Evolutionary conservation across 2,329 filamentous ascomycete genomes (phyloP), one percentile per base, ranked within the genome.

Genomic region (Alternaria rosae): DNA sequence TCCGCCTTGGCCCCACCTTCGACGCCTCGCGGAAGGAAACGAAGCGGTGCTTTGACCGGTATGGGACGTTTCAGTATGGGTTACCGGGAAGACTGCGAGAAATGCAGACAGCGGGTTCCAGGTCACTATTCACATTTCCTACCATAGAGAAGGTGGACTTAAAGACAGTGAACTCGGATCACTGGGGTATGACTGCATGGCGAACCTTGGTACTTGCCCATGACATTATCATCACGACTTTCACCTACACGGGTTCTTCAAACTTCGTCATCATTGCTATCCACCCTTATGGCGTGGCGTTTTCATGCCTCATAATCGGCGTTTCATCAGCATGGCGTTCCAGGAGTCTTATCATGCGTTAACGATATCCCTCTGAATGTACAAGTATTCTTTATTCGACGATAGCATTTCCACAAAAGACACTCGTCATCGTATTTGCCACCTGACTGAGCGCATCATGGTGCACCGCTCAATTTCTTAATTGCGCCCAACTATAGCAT

Each of bases 51-150:
- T 15, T 65, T 80, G 44, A 77, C 73, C 8, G 74, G 74, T 11
- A 76, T 78, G 57, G 79, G 76, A 23, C 73, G 80, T 41, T 80
- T 83, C 59, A 80, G 79, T 62, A 83, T 85, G 79, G 83, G 83
- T 13, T 85, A 81, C 64, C 73, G 82, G 26, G 79, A 82, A 11
- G 83, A 85, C 63, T 85, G 83, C 66, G 81, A 84, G 48, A 85
- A 84, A 70, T 85, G 83, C 66, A 74, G 77, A 56, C 72, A 77
- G 62, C 72, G 78, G 56, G 80, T 85, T n/a, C 83, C 82, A 2
- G 83, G 83, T 1, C 83, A 85, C 60, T 83, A 84, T 74, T 82
- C 82, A 58, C 83, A 85, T 66, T 84, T 84, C 61, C 62, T 82
- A 17, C 68, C 76, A 8, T 66, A 42, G 57, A 7, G 38, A 32